Conservation (phyloP, 2,329 filamentous ascomycete species). For the Dactylellina sp. region DNA sequence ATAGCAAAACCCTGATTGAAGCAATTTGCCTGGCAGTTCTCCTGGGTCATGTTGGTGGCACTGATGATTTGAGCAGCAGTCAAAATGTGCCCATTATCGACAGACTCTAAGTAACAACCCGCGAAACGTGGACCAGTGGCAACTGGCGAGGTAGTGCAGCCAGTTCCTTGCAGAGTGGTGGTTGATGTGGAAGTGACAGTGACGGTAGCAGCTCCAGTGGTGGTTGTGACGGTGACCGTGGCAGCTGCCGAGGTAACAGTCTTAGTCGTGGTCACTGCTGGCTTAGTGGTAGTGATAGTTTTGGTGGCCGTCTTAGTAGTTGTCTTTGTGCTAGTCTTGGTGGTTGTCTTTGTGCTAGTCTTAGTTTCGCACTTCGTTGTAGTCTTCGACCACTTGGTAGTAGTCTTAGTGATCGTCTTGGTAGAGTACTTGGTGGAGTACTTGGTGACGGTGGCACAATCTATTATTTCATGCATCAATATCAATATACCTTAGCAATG, state of each 20-base stretch:
- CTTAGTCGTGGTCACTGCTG: background rate
- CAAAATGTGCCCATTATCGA: conserved; percentile 11
- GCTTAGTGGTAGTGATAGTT: conserved; percentile 11
- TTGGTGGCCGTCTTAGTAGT: conserved; percentile 19
- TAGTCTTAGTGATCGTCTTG: conserved; percentile 19
- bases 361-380: conserved; percentile 12
- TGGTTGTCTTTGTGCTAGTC: conserved; percentile 16
- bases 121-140: conserved; percentile 15
- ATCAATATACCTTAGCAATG: background rate
- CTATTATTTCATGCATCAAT: conserved; percentile 3
- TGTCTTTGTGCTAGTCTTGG: conserved; percentile 25
- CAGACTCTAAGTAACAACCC: conserved; percentile 25
- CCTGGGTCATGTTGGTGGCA: conserved; percentile 6
- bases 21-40: conserved; percentile 7
- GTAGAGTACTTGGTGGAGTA: conserved; percentile 11
- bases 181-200: conserved; percentile 3
- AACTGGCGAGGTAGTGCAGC: background rate
- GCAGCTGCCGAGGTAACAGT: background rate
- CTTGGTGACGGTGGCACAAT: conserved; percentile 11
- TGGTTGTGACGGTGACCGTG: background rate
- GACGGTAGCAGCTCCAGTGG: background rate
- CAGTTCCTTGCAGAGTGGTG: background rate
- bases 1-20: conserved; percentile 4
- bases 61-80: background rate
- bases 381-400: conserved; percentile 22